Evolutionary conservation across 1,284 basidiomycete genomes (phyloP).

Genomic region (Wolfiporia cocos): DNA sequence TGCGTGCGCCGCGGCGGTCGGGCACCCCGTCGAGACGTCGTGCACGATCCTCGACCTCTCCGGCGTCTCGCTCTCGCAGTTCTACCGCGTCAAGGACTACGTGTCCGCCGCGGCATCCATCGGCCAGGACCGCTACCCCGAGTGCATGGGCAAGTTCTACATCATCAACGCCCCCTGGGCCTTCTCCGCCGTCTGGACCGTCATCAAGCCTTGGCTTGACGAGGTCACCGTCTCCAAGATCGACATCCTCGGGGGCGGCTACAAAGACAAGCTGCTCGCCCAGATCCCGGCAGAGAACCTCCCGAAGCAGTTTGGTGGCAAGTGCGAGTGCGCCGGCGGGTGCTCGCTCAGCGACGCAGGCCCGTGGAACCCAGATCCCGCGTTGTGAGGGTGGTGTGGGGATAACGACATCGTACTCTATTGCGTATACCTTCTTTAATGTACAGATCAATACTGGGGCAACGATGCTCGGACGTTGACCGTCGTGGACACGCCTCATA

Average conservation of each 20-base stretch:
- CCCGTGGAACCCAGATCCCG: conserved; percentile 82
- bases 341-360: conserved; percentile 90
- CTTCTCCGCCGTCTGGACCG: conserved; percentile 84
- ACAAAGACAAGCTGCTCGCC: conserved; percentile 64
- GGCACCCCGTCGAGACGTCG: conserved; percentile 93
- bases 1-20: conserved; percentile 68
- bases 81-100: conserved; percentile 93
- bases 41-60: conserved; percentile 97
- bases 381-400: no score
- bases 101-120: conserved; percentile 76
- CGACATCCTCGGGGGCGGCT: conserved; percentile 67
- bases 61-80: conserved; percentile 77
- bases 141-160: conserved; percentile 95
- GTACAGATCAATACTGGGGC: no score
- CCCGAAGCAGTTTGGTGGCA: conserved; percentile 83
- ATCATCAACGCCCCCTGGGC: conserved; percentile 94
- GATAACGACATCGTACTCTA: conserved; percentile 7
- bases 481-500: no score
- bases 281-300: conserved; percentile 85
- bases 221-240: conserved; percentile 94
- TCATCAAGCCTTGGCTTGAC: conserved; percentile 94
- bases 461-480: no score
- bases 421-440: conserved; percentile 7
- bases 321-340: conserved; percentile 72
- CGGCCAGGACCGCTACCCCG: conserved; percentile 90